Evolutionary conservation across 371 early-diverging fungal genomes (phyloP), one percentile per base, ranked within the genome.

Genomic region (Parasitella parasitica): DNA sequence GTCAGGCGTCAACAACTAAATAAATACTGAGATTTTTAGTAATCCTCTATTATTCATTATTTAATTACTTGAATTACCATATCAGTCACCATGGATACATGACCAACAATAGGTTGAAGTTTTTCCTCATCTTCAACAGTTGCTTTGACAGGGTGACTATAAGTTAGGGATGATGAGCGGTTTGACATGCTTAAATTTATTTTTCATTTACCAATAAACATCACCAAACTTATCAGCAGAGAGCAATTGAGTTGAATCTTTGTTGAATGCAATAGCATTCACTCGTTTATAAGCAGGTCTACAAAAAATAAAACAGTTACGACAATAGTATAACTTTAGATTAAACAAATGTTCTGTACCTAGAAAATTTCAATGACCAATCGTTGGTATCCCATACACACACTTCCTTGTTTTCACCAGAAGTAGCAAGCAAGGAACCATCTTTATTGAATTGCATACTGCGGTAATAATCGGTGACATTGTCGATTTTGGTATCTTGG

Each of bases 151-250:
- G 73, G 68, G 62, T 72, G 80, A 53, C 76, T 82, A 66, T 48
- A 57, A n/a, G n/a, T n/a, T n/a, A n/a, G n/a, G n/a, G n/a, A n/a
- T n/a, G n/a, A n/a, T n/a, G n/a, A n/a, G n/a, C n/a, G n/a, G 28
- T 27, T 16, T 37, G 24, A 24, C 16, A 26, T n/a, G n/a, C n/a
- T n/a, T n/a, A n/a, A n/a, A 22, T 32, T 30, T 4, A 28, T 35
- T 27, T 39, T 49, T n/a, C 24, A n/a, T 55, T 58, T 83, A 90
- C 87, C 88, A 77, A 71, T 93, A 91, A 22, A 93, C 90, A 80
- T 98, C 98, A 15, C 98, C 98, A 81, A 95, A 96, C 74, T 96
- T 96, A 76, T 98, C 98, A n/a, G 89, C 96, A 7, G 88, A 84
- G 9, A 94, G 41, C 56, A 96, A 71, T 39, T 76, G 48, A 13